Percentiles rank a stretch among this genome's conserved stretches.
Evolutionary conservation across 441 rosid species (phyloP).

Genomic region (Syzygium malaccense): DNA sequence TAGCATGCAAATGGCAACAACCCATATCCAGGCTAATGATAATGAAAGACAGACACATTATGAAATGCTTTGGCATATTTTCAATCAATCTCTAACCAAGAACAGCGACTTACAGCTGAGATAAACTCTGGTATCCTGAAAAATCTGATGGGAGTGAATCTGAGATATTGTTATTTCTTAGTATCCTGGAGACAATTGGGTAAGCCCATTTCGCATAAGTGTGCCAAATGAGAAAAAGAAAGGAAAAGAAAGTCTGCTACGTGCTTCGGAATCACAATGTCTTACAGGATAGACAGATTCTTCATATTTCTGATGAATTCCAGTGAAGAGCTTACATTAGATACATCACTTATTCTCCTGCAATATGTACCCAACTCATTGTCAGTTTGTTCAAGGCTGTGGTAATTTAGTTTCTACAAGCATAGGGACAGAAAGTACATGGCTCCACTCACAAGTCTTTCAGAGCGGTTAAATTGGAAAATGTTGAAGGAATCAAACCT

Average conservation of each 20-base stretch:
- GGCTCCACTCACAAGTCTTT: constrained; percentile 11
- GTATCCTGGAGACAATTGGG: constrained; percentile 12
- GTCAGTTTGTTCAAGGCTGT: neutral
- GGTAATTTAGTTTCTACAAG: neutral
- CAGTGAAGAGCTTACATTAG: constrained; percentile 35
- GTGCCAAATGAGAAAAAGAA: neutral
- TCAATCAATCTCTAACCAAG: neutral
- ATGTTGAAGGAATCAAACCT: constrained; percentile 24
- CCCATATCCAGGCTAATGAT: too few relatives aligned
- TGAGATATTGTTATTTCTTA: constrained; percentile 40
- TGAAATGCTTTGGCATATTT: neutral
- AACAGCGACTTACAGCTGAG: constrained; percentile 24
- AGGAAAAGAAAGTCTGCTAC: neutral
- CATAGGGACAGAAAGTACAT: neutral
- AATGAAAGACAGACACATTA: too few relatives aligned
- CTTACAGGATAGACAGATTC: constrained; percentile 43
- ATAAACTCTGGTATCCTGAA: constrained; percentile 25
- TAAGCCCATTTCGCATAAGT: neutral
- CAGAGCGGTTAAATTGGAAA: constrained; percentile 10
- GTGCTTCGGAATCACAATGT: neutral
- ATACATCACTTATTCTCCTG: constrained; percentile 44
- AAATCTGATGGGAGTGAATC: constrained; percentile 37
- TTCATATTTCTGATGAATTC: constrained; percentile 37
- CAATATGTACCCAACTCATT: neutral
- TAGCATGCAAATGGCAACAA: too few relatives aligned